Evolutionary conservation across 345 rosid genomes (phyloP), one percentile per base, ranked within the genome.

Genomic region (Populus tremula): DNA sequence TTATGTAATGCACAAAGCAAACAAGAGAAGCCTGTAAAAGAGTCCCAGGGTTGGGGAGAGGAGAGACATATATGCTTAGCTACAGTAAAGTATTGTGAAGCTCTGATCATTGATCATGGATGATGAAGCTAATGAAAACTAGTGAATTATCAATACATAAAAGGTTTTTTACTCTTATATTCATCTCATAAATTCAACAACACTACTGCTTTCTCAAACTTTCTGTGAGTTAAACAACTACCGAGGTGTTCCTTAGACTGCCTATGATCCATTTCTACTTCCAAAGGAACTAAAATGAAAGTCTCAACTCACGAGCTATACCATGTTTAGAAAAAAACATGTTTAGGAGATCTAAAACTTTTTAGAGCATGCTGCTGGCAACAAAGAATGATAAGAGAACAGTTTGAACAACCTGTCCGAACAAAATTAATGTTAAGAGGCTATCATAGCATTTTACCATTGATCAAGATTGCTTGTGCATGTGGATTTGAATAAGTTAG

Each of bases 381-480:
- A 75, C 16, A 9, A 2, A 35, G 36, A 53, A 63, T 23, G 6
- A 33, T 29, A 59, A 35, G 36, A 45, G 49, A 62, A 45, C 20
- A 23, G 39, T 21, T 29, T 20, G 69, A 59, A 66, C 12, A 65
- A 5, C 69, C 35, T 2, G 33, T 10, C 2, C 18, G 9, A 53
- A 31, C 10, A 53, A 6, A 21, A 53, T 2, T 53, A 53, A 53
- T 53, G 59, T 17, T 53, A 18, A 66, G 49, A 67, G 18, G 70
- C 56, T 5, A 67, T 21, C 1, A 43, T 21, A 75, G 25, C 36
- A 69, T 18, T 4, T 54, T 90, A 94, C 99, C 98, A 76, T 96
- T 89, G 78, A 96, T 91, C 79, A 92, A 81, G 80, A 96, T 92
- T 63, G 97, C 98, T 69, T 85, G 91, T 0, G 89, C 94, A 78